These are phyloP conservation scores for Tetrahymena elliotti DNA, from an alignment of 73 alveolate species.

Conservation along the genomic window DNA sequence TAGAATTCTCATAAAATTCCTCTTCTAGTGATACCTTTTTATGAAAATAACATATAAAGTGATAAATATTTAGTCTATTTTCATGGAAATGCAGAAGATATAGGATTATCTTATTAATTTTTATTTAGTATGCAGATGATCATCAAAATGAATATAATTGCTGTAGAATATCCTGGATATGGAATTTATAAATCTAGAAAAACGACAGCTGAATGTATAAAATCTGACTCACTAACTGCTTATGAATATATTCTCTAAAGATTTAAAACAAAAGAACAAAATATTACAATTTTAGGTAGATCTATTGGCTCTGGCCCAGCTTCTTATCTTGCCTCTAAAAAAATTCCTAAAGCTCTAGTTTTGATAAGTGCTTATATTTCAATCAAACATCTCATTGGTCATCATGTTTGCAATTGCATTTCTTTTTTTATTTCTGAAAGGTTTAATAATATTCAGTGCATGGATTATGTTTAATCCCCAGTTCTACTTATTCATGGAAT, in stretches of 20 bases:
- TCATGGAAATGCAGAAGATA: slow-evolving; percentile 62
- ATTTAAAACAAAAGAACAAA: slow-evolving; percentile 37
- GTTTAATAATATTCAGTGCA: background rate
- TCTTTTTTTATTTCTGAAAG: background rate
- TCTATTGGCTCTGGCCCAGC: slow-evolving; percentile 81
- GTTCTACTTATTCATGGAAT: background rate
- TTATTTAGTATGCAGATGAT: background rate
- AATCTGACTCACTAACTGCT: slow-evolving; percentile 47
- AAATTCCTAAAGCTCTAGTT: slow-evolving; percentile 53
- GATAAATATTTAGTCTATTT: slow-evolving; percentile 23
- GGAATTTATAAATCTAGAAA: slow-evolving; percentile 53
- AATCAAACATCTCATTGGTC: slow-evolving; percentile 51
- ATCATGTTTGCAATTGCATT: background rate
- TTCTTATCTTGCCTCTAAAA: slow-evolving; percentile 54
- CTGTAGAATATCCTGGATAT: slow-evolving; percentile 81
- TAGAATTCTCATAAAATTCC: background rate
- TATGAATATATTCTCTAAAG: slow-evolving; percentile 50
- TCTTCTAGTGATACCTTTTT: background rate
- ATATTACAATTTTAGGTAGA: slow-evolving; percentile 59
- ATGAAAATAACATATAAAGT: background rate
- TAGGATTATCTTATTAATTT: slow-evolving; percentile 13
- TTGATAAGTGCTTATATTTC: slow-evolving; percentile 81
- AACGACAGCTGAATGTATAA: slow-evolving; percentile 41
- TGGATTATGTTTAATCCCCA: background rate
- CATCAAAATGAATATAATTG: slow-evolving; percentile 35